Conservation (phyloP, 169 alveolate genomes). For the Plasmodium sp. region DNA sequence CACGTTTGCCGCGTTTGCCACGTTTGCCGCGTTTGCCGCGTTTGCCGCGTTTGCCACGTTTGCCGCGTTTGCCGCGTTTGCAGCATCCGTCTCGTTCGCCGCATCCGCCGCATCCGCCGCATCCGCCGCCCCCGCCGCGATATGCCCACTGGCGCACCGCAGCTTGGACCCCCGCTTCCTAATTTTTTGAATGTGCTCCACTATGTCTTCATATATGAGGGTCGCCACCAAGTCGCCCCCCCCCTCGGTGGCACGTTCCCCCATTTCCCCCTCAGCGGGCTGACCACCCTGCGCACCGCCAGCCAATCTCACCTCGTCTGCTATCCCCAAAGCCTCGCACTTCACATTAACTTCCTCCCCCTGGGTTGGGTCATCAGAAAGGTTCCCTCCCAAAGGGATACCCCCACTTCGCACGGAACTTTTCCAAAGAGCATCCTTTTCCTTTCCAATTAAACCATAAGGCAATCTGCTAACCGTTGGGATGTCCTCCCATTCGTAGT, state of each 20-base stretch:
- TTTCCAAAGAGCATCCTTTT: not conserved
- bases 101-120: not conserved
- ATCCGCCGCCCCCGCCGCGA: not conserved
- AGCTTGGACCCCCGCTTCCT: not conserved
- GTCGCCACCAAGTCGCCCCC: not conserved
- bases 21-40: not conserved
- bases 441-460: conserved; percentile 69
- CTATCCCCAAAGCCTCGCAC: not conserved
- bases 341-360: not conserved
- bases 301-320: not conserved
- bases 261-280: not conserved
- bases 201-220: conserved; percentile 41
- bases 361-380: not conserved
- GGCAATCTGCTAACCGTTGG: conserved; percentile 42
- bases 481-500: conserved; percentile 51
- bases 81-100: not conserved
- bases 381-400: not conserved
- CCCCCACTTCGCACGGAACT: not conserved
- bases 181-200: conserved; percentile 14
- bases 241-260: not conserved
- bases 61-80: too few relatives aligned
- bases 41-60: not conserved
- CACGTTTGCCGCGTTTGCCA: not conserved
- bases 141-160: not conserved
- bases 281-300: not conserved